Evolutionary conservation across 176 grass and related monocot genomes (phyloP), one percentile per base, ranked within the genome.

Genomic region (Hordeum marinum): DNA sequence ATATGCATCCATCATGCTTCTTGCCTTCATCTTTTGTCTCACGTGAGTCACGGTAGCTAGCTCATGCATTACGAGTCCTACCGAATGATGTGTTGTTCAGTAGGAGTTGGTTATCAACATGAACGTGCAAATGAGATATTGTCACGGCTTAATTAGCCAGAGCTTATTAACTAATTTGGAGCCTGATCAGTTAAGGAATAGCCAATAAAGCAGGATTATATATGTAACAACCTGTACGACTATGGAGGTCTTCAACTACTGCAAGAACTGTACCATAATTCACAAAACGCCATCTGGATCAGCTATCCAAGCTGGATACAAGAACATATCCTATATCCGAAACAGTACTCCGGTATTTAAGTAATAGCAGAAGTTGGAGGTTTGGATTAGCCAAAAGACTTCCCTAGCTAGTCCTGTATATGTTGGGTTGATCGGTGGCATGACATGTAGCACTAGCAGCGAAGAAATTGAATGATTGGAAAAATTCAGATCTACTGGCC

Each of bases 221-320:
- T 68, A 39, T 69, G 60, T 26, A 9, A 20, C 26, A 14, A 27
- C 25, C 72, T n/a, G 50, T 29, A 65, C 39, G 4, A 63, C 24
- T 29, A 29, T 5, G 50, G 45, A 48, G 4, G 26, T 14, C 21
- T 7, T 50, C 18, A 83, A 45, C 81, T 10, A 34, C 8, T 43
- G 24, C 52, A 72, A 60, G 9, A 81, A 27, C 35, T 13, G 27
- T 75, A 20, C 41, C 35, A 63, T 4, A 29, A 18, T 52, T 52
- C 48, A 52, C 48, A 52, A 50, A 15, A 75, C 6, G 5, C 70
- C 70, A 48, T 63, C 73, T 43, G 20, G 27, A 41, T 54, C 43
- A 52, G 73, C 32, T 62, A 83, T 36, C 66, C 32, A 63, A 83
- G 45, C 74, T 79, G 65, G 66, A 74, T 20, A 73, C 23, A 20